Evolutionary conservation across 2,329 filamentous ascomycete species (phyloP), one percentile per base, ranked within the genome.

Genomic region (Sporothrix curviconia): DNA sequence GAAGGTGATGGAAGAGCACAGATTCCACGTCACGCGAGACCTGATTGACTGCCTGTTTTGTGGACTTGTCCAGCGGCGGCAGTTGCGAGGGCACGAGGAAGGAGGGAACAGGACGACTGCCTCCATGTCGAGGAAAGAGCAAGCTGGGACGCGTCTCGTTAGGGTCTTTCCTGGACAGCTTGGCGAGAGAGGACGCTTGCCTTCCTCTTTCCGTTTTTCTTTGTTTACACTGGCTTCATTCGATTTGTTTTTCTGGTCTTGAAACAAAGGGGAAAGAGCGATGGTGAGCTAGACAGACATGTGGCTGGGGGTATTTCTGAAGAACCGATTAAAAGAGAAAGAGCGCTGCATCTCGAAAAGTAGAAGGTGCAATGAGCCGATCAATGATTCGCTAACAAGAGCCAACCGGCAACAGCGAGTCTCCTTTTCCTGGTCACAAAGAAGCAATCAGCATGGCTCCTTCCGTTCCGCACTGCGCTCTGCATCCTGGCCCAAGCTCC

Each of bases 1-100:
- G 7, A 17, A 25, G n/a, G 15, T 9, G 17, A 51, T 12, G 34
- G 24, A 37, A 39, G 42, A 22, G 53, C 30, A 22, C 19, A 12
- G 8, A 4, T 39, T 46, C 53, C 53, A 55, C 40, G 40, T 55
- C 52, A 55, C 40, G 19, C n/a, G 11, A 4, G 32, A 46, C 19
- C 15, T 46, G 42, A 55, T 55, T 55, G 53, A 55, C 52, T 55
- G 52, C 52, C 52, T 34, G 22, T 19, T 46, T 46, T 46, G n/a
- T 46, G 11, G 5, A 14, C 19, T 24, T 28, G 8, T 17, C n/a
- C n/a, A 15, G 8, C 4, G 36, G 11, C 22, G 17, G 17, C 15
- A 49, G 24, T 3, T 22, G 24, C 46, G 7, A 49, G 7, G 17
- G 12, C 11, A 11, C 30, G 1, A 37, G 52, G 15, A 34, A 46